Evolutionary conservation across 2,329 filamentous ascomycete species (phyloP), one percentile per base, ranked within the genome.

Genomic region (Massarina eburnea): DNA sequence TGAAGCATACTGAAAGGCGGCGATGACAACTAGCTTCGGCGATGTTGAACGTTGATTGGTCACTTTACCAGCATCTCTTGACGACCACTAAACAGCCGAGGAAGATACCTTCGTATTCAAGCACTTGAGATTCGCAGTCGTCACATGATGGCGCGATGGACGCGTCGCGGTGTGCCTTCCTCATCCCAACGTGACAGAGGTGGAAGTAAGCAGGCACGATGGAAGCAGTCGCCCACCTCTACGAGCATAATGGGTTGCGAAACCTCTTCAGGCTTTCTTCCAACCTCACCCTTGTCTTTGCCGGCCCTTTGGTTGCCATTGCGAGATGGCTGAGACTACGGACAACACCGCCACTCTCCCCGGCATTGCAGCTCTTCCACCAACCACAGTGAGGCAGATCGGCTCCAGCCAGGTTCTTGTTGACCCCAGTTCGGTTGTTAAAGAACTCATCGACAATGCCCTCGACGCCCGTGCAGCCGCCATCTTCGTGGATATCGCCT

Each of bases 361-460:
- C 26, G 38, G 57, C 36, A 76, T 78, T 46, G 58, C 70, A 37
- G 68, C 69, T 43, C 70, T 77, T 12, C 68, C 73, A 22, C 61
- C 67, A 33, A 58, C 65, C 4, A 73, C 73, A 12, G 72, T 78
- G 18, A 77, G 78, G 37, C 76, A 81, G 9, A 73, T 91, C 6
- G 79, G 82, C 27, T 82, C 86, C 7, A 75, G 80, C 2, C 75
- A 84, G 54, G 76, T 78, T 36, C 76, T 91, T 39, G 74, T 78
- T 4, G 80, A 81, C 7, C 78, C 87, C 0, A 71, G 75, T 10
- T 78, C 80, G 9, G 71, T 89, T 2, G 79, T 90, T 56, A 91
- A 91, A 62, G 88, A 91, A 67, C 80, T 91, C 3, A 68, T 91
- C 24, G 88, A 91, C 57, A 91, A 92, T 66, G 78, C 86, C 34